Conservation (phyloP, 2,329 filamentous ascomycete genomes). For the Beauveria caledonica region DNA sequence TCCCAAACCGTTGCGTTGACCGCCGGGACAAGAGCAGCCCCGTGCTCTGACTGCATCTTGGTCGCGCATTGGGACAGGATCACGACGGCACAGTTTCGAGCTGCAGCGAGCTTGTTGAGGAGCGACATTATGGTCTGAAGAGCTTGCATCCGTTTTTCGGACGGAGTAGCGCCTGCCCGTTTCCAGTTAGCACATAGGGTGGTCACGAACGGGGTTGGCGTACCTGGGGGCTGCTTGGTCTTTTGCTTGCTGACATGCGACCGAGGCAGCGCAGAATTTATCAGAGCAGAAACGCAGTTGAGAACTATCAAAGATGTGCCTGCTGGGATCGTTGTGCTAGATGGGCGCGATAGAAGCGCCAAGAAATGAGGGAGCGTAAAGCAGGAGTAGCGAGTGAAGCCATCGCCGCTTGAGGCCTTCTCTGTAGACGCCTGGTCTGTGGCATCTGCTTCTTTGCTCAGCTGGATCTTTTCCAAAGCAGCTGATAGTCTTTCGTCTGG, state of each 20-base stretch:
- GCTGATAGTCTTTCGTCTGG: slow-evolving; percentile 21
- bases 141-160: slow-evolving; percentile 40
- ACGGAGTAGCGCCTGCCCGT: slow-evolving; percentile 26
- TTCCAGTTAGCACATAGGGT: background rate
- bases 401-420: slow-evolving; percentile 19
- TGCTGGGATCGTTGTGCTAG: slow-evolving; percentile 50
- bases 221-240: slow-evolving; percentile 34
- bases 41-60: slow-evolving; percentile 60
- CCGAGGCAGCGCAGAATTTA: slow-evolving; percentile 70
- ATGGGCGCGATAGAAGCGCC: slow-evolving; percentile 63
- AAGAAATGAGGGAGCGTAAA: slow-evolving; percentile 63
- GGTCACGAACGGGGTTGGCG: slow-evolving; percentile 1
- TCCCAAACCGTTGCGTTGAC: slow-evolving; percentile 76
- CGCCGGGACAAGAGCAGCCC: slow-evolving; percentile 64
- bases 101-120: slow-evolving; percentile 66
- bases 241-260: slow-evolving; percentile 31
- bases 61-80: slow-evolving; percentile 74
- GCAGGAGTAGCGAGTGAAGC: slow-evolving; percentile 42
- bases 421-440: slow-evolving; percentile 10
- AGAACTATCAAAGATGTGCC: slow-evolving; percentile 64
- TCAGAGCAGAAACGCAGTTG: slow-evolving; percentile 67
- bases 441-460: slow-evolving; percentile 6
- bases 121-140: slow-evolving; percentile 59
- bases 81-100: slow-evolving; percentile 64
- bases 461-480: slow-evolving; percentile 17